Evolutionary conservation across 1,139 yeast species (phyloP).

Genomic region (Hansenula sp.): DNA sequence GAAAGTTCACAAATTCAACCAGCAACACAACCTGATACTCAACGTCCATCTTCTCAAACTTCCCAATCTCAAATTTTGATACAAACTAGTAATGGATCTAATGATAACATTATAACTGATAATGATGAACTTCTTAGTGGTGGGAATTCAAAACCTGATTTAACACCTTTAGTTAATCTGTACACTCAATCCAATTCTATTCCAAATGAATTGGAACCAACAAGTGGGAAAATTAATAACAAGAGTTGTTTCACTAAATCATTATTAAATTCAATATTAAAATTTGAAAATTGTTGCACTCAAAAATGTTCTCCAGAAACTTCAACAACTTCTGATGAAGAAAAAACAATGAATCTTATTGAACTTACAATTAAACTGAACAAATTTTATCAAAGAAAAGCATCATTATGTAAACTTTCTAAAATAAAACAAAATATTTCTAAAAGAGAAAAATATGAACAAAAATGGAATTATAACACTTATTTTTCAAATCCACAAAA

Average conservation of each 20-base stretch:
- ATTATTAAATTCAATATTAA: conserved; percentile 14
- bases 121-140: not conserved
- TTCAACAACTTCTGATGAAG: conserved; percentile 6
- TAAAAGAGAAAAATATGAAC: conserved; percentile 24
- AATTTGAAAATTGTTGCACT: conserved; percentile 15
- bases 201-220: not conserved
- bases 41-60: conserved; percentile 1
- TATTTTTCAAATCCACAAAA: conserved; percentile 36
- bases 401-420: conserved; percentile 7
- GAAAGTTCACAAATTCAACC: no score
- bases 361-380: conserved; percentile 17
- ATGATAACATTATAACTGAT: conserved; percentile 1
- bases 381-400: conserved; percentile 14
- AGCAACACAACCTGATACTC: conserved; percentile 3
- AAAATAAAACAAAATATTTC: conserved; percentile 16
- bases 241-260: conserved; percentile 10
- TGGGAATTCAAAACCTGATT: not conserved
- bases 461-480: conserved; percentile 52
- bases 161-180: no score
- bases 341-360: conserved; percentile 12
- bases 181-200: no score
- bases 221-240: not conserved
- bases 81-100: conserved; percentile 1
- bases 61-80: not conserved
- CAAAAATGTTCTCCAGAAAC: no score